A percentile compares a stretch with the other conserved stretches of the same genome.
phyloP scores from a whole-genome alignment of 2,329 filamentous ascomycete genomes.

The Cladosporium halotolerans region DNA sequence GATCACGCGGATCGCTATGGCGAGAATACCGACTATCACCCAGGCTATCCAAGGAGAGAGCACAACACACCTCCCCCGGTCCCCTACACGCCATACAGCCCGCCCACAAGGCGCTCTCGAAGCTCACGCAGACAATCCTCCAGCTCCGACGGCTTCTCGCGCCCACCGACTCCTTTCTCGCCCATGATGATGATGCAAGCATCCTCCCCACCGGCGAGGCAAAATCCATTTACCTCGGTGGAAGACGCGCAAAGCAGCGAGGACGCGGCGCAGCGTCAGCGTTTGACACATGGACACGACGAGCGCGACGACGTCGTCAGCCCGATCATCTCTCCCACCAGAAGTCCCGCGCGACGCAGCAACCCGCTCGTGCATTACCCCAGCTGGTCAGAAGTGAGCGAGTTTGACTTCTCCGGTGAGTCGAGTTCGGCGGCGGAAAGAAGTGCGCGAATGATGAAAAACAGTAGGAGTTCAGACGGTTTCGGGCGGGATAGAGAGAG shows the following conservation, averaged over 20 bases:
- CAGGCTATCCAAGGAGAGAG: constrained; percentile 1
- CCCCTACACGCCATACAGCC: background rate
- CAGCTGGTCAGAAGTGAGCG: constrained; percentile 11
- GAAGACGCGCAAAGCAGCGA: constrained; percentile 3
- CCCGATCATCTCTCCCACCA: constrained; percentile 8
- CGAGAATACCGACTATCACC: constrained; percentile 1
- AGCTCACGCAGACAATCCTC: constrained; percentile 7
- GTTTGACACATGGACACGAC: background rate
- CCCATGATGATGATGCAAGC: constrained; percentile 13
- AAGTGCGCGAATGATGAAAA: background rate
- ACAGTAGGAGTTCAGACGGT: constrained; percentile 2
- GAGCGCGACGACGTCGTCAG: constrained; percentile 11
- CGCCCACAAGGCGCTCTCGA: constrained; percentile 1
- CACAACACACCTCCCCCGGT: background rate
- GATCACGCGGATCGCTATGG: background rate
- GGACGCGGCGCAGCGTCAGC: background rate
- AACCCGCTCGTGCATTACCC: constrained; percentile 14
- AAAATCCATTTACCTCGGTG: constrained; percentile 11
- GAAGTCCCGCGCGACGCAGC: constrained; percentile 5
- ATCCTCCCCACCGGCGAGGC: background rate
- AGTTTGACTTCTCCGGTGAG: constrained; percentile 13
- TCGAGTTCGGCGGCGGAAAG: background rate
- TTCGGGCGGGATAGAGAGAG: constrained; percentile 8
- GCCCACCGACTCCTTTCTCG: constrained; percentile 12
- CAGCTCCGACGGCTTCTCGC: background rate